Conservation (phyloP, 108 stramenopile genomes). For the Nitzschia sp. region DNA sequence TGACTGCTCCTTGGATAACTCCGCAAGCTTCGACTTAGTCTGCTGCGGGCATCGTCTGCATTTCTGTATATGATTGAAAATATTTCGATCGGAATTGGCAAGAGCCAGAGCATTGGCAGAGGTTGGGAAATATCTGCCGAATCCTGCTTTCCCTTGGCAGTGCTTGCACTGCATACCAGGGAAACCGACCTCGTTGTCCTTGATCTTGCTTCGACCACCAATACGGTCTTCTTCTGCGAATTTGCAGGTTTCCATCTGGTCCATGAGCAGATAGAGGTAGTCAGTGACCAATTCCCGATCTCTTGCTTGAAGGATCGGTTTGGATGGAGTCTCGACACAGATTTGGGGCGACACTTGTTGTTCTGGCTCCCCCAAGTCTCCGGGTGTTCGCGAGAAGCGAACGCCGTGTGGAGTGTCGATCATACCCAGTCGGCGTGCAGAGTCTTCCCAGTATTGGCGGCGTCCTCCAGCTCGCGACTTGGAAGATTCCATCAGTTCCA, state of each 20-base stretch:
- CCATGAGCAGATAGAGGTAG: conserved; percentile 67
- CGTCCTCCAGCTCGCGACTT: conserved; percentile 64
- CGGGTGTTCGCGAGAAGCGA: conserved; percentile 52
- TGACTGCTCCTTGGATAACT: conserved; percentile 45
- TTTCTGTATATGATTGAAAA: conserved; percentile 70
- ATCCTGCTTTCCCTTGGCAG: conserved; percentile 71
- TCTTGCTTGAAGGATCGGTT: conserved; percentile 24
- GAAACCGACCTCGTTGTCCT: conserved; percentile 63
- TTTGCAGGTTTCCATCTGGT: conserved; percentile 75
- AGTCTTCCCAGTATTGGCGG: conserved; percentile 81
- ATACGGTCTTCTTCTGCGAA: conserved; percentile 82
- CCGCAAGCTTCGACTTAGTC: conserved; percentile 46
- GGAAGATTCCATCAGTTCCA: conserved; percentile 44
- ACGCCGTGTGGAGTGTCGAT: conserved; percentile 74
- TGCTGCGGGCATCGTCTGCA: conserved; percentile 65
- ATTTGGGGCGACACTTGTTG: not conserved
- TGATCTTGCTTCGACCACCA: conserved; percentile 67
- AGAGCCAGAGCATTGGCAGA: conserved; percentile 62
- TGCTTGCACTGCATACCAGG: conserved; percentile 80
- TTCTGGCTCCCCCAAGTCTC: conserved; percentile 16
- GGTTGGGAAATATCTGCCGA: conserved; percentile 80
- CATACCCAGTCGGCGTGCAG: conserved; percentile 67
- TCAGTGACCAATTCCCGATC: conserved; percentile 44
- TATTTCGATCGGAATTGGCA: conserved; percentile 78
- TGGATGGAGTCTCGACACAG: not conserved